Percentiles rank a stretch among this genome's conserved stretches.
Evolutionary conservation across 129 eudicot genomes (phyloP).

Genomic region (Kitagawia praeruptora): DNA sequence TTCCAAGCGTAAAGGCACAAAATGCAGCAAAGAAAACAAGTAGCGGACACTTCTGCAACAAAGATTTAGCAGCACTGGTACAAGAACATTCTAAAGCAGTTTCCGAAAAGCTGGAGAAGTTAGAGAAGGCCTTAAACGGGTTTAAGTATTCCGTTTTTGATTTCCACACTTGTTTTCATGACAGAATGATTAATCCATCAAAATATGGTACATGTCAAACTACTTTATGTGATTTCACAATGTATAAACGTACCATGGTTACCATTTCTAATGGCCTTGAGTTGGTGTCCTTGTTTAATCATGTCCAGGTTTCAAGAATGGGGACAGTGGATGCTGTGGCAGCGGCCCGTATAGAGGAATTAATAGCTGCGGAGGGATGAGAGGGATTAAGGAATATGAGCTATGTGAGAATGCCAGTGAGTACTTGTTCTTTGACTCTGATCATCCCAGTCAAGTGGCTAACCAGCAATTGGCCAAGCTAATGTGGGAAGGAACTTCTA

Average conservation of each 20-base stretch:
- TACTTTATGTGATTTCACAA: neutral
- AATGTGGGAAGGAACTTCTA: conserved; percentile 37
- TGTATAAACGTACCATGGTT: neutral
- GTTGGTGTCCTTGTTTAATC: neutral
- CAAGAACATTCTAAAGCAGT: conserved; percentile 24
- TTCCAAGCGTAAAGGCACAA: conserved; percentile 19
- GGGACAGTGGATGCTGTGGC: conserved; percentile 36
- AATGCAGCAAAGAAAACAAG: neutral
- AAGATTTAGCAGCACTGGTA: conserved; percentile 19
- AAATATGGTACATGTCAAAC: conserved; percentile 29
- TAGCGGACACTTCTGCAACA: conserved; percentile 16
- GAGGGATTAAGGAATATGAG: conserved; percentile 24
- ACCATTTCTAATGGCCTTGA: neutral
- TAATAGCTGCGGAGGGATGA: conserved; percentile 41
- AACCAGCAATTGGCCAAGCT: conserved; percentile 37
- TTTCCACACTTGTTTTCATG: conserved; percentile 6
- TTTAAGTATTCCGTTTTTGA: conserved; percentile 29
- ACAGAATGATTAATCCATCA: conserved; percentile 23
- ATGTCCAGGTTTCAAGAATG: conserved; percentile 36
- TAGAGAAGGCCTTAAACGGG: conserved; percentile 28
- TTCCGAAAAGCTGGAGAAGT: neutral
- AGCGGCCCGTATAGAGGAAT: conserved; percentile 30
- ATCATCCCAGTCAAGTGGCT: conserved; percentile 33
- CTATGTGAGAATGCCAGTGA: conserved; percentile 24
- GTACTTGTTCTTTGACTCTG: conserved; percentile 40